Evolutionary conservation across 441 rosid genomes (phyloP), one percentile per base, ranked within the genome.

Genomic region (Erodium chrysanthum): DNA sequence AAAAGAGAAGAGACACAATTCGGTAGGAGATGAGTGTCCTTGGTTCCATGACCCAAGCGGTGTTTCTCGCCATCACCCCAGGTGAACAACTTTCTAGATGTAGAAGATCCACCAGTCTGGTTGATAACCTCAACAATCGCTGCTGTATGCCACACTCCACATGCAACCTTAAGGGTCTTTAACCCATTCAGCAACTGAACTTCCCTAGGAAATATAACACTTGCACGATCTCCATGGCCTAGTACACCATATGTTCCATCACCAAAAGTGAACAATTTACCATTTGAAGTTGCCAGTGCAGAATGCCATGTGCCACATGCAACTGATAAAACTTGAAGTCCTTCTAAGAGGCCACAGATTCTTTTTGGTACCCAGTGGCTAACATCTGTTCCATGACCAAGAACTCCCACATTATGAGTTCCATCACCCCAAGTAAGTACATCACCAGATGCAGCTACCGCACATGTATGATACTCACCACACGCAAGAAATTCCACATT

Each of bases 71-170:
- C 96, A 79, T 91, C 98, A 33, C 97, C 98, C 96, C 96, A 93
- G 8, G 92, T 91, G 79, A 93, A 93, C 48, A 93, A 87, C 82
- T 93, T 93, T 66, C 93, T 96, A 15, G 90, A 86, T 48, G 95
- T 89, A 77, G 90, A 88, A 42, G 96, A 82, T 82, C 86, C 85
- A 50, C 96, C 85, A 81, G 83, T 86, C 9, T 89, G 96, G 67
- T 81, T 95, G 95, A 89, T 91, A 75, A 91, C 95, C 84, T 93
- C 98, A 68, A 93, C 88, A 73, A 93, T 84, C 33, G 96, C 97
- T 75, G 96, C 93, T 75, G 95, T 93, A 74, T 93, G 98, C 98
- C 98, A 93, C 73, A 93, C 95, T 73, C 96, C 97, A 82, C 98
- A 93, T 64, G 97, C 85, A 72, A 91, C 97, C 56, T 89, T 81